Conservation (phyloP, 2,329 filamentous ascomycete genomes). For the Penicillium concentricum region DNA sequence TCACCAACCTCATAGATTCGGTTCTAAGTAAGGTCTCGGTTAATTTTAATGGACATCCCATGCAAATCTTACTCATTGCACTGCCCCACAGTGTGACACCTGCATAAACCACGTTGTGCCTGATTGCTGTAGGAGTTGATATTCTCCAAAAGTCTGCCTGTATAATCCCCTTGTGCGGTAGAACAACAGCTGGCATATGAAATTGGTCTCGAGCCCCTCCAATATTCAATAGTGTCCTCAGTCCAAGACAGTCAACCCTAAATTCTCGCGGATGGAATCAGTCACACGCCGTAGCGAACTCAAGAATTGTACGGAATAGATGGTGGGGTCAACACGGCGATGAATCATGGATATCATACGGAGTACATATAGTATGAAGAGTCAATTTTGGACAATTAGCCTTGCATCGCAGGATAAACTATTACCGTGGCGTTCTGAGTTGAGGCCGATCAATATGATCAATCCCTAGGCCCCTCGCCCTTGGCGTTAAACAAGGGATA, state of each 20-base stretch:
- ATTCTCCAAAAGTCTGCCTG: background rate
- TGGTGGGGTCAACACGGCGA: background rate
- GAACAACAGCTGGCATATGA: background rate
- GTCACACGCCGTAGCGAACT: background rate
- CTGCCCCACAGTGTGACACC: background rate
- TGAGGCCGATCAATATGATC: conserved; percentile 14
- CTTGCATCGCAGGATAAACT: conserved; percentile 22
- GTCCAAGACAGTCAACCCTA: background rate
- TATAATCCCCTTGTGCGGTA: background rate
- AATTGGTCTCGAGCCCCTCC: background rate
- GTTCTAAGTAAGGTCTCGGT: background rate
- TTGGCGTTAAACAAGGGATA: conserved; percentile 19
- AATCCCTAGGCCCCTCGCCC: conserved; percentile 12
- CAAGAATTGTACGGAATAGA: background rate
- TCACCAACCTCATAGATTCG: conserved; percentile 18
- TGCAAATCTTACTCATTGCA: background rate
- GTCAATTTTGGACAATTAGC: conserved; percentile 9
- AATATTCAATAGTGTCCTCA: background rate
- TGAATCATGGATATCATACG: background rate
- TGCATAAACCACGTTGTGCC: conserved; percentile 1
- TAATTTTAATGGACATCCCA: background rate
- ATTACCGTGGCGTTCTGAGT: conserved; percentile 17
- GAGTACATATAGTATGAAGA: background rate
- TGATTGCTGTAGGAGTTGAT: background rate
- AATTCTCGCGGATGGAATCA: background rate